Conservation (phyloP, 2,329 filamentous ascomycete genomes). For the Pezicula neosporulosa region DNA sequence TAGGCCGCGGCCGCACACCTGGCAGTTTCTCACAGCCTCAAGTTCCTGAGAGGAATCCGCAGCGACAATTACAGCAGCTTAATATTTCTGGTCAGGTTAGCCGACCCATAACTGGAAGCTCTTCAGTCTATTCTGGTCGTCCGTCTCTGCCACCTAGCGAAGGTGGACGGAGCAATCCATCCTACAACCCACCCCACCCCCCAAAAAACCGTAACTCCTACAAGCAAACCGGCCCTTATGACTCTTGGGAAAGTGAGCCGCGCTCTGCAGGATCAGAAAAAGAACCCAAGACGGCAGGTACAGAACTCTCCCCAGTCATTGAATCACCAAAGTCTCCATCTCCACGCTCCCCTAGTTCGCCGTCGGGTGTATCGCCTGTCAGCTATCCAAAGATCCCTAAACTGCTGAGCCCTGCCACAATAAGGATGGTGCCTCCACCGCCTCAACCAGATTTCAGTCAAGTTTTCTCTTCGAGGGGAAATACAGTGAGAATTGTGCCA, state of each 20-base stretch:
- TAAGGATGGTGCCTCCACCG: conserved; percentile 14
- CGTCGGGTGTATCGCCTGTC: conserved; percentile 7
- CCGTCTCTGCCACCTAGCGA: conserved; percentile 5
- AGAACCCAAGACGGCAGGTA: conserved; percentile 10
- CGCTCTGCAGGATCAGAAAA: conserved; percentile 7
- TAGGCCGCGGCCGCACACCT: conserved; percentile 5
- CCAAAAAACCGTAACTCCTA: conserved; percentile 8
- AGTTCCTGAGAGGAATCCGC: conserved; percentile 11
- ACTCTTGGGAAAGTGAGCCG: conserved; percentile 10
- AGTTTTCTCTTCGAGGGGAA: not conserved
- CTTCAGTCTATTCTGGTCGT: conserved; percentile 7
- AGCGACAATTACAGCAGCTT: conserved; percentile 5
- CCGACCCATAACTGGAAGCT: conserved; percentile 6
- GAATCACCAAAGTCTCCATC: conserved; percentile 18
- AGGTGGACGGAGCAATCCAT: not conserved
- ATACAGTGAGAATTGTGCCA: not conserved
- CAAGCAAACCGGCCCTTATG: conserved; percentile 20
- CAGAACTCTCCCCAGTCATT: conserved; percentile 24
- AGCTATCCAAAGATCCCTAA: conserved; percentile 9
- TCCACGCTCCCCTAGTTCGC: conserved; percentile 10
- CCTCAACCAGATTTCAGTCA: conserved; percentile 15
- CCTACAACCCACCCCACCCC: conserved; percentile 1
- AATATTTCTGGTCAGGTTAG: conserved; percentile 5
- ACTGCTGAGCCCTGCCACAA: not conserved
- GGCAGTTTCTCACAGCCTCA: conserved; percentile 22